These are phyloP conservation scores for Candida easanensis DNA, from an alignment of 805 yeast genomes.

Conservation along the genomic window DNA sequence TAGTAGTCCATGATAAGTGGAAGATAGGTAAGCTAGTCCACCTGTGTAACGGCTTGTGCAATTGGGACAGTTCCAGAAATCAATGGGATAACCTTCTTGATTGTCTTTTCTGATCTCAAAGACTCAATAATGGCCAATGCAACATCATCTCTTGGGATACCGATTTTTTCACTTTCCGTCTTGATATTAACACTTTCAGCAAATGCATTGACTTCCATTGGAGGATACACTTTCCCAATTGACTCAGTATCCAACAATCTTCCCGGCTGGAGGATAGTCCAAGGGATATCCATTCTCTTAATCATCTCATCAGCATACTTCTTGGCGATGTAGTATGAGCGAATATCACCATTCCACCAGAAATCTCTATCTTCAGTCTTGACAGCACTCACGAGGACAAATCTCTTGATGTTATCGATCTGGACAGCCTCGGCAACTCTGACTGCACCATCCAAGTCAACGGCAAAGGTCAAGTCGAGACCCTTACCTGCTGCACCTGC, in stretches of 20 bases:
- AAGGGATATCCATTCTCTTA: conserved; percentile 36
- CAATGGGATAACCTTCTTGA: conserved; percentile 42
- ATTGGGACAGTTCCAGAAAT: conserved; percentile 37
- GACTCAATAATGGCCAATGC: conserved; percentile 43
- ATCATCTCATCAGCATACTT: conserved; percentile 55
- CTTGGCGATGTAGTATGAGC: conserved; percentile 57
- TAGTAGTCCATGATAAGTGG: too few species aligned
- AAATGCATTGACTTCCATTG: conserved; percentile 21
- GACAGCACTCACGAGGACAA: conserved; percentile 53
- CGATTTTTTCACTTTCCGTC: conserved; percentile 3
- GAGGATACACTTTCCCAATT: conserved; percentile 42
- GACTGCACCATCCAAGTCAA: conserved; percentile 63
- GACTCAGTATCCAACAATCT: conserved; percentile 36
- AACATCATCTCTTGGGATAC: conserved; percentile 49
- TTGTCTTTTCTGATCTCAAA: conserved; percentile 36
- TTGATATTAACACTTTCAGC: conserved; percentile 3
- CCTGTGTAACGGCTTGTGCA: conserved; percentile 16
- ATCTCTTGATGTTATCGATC: conserved; percentile 40
- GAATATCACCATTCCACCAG: conserved; percentile 38
- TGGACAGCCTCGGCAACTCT: conserved; percentile 55
- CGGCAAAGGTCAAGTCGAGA: conserved; percentile 40
- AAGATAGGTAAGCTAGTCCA: too few species aligned
- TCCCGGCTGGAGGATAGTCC: conserved; percentile 59
- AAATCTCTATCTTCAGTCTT: conserved; percentile 49
- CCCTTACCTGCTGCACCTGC: conserved; percentile 65